Percentiles rank a stretch among this genome's conserved stretches.
phyloP scores from a whole-genome alignment of 306 rosid species.

The Vigna reflexopilosa region DNA sequence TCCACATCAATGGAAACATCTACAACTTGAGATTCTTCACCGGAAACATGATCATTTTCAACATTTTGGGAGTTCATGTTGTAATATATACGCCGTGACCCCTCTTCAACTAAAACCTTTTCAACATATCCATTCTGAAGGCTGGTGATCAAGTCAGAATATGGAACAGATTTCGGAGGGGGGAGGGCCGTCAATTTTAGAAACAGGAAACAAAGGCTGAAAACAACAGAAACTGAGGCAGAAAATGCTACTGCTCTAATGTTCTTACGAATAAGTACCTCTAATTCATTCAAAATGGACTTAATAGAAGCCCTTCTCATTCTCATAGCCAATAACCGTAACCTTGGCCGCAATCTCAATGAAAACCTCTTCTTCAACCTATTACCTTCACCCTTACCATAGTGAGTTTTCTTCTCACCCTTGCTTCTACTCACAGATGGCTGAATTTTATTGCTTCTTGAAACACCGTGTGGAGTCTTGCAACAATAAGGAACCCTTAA shows the following conservation, averaged over 20 bases:
- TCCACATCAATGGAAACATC: constrained; percentile 46
- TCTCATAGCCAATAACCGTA: constrained; percentile 67
- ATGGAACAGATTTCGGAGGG: constrained; percentile 73
- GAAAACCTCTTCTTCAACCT: constrained; percentile 65
- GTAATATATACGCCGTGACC: constrained; percentile 84
- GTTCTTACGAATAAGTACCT: constrained; percentile 67
- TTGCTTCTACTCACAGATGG: constrained; percentile 59
- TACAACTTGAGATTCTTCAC: constrained; percentile 46
- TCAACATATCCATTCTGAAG: constrained; percentile 70
- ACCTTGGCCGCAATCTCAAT: constrained; percentile 81
- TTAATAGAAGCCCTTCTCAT: constrained; percentile 62
- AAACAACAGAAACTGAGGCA: constrained; percentile 60
- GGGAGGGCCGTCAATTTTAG: constrained; percentile 75
- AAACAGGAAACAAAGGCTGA: constrained; percentile 74
- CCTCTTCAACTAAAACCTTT: constrained; percentile 84
- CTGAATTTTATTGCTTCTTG: constrained; percentile 56
- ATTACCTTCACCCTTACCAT: constrained; percentile 52
- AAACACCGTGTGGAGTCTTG: constrained; percentile 56
- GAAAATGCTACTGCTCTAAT: constrained; percentile 60
- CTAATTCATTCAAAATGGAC: constrained; percentile 63
- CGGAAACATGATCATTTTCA: constrained; percentile 48
- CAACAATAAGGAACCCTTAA: constrained; percentile 52
- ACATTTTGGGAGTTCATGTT: constrained; percentile 44
- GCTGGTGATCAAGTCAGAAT: constrained; percentile 75
- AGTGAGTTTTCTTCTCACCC: constrained; percentile 50